Base-by-base conservation (phyloP, 805 yeast species). In the Saccharomycodes ludwigii region DNA sequence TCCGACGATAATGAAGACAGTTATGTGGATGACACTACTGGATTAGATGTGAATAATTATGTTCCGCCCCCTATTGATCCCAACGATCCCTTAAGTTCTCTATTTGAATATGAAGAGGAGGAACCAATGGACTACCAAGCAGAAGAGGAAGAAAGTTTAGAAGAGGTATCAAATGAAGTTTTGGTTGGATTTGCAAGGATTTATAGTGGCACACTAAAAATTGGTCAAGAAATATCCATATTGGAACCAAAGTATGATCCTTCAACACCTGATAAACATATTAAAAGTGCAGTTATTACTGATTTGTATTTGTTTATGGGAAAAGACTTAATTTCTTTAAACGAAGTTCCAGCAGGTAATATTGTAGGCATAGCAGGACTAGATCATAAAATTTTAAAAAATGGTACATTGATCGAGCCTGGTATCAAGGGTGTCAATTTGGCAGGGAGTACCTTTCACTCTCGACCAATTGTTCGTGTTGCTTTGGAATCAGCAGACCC, bases 401-500 rank as follows among this genome's bases (percentile, higher is more conserved):
- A 76, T 47, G 98, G 95, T 31, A 86, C 98, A 0, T 52, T 84
- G 30, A 63, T 81, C 5, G 63, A 74, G 29, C 64, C 71, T 0
- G 68, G 66, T 2, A 51, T 66, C 2, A 59, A 67, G 4, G 86
- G 85, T 24, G 74, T 75, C n/a, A 78, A 78, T 43, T 59, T 77
- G 31, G 95, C 95, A 0, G 79, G 83, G 41, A 63, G 84, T 13
- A 78, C 74, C 34, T 56, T 74, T 33, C 69, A 78, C 11, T 71
- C 80, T n/a, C 81, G 84, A 20, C 98, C 98, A 1, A 88, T 91
- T 50, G 83, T 91, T 43, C 73, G 85, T 41, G 95, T 91, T 20
- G 96, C 98, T 0, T 62, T 91, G n/a, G 99, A 91, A 50, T 95
- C 99, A 1, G 77, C 71, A 4, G 80, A 84, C 44, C 95, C 95